Conservation (phyloP, 257 asterid species). For the Fraxinus anomala region DNA sequence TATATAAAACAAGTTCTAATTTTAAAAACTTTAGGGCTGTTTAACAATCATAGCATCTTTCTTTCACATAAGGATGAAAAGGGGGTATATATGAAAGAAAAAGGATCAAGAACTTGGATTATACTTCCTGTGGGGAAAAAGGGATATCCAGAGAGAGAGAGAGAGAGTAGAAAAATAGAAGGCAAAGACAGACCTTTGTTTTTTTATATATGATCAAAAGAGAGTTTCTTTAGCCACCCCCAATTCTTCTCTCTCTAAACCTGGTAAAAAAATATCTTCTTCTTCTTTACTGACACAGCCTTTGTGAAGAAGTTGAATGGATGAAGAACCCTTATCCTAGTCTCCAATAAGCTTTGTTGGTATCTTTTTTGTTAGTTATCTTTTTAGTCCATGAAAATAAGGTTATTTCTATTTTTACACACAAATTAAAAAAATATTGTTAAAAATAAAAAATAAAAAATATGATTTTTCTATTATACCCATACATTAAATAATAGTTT, state of each 20-base stretch:
- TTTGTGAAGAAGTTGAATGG: conserved; percentile 32
- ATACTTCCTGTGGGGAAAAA: conserved; percentile 27
- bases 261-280: neutral
- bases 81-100: conserved; percentile 31
- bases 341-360: conserved; percentile 34
- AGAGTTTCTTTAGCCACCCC: conserved; percentile 6
- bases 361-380: conserved; percentile 14
- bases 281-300: conserved; percentile 15
- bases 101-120: conserved; percentile 33
- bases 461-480: too few relatives aligned
- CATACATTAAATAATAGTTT: too few relatives aligned
- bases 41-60: conserved; percentile 33
- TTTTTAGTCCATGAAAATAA: too few relatives aligned
- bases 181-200: conserved; percentile 36
- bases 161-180: conserved; percentile 30
- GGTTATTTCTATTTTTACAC: too few relatives aligned
- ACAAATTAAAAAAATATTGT: too few relatives aligned
- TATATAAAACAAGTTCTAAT: neutral
- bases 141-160: conserved; percentile 21
- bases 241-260: neutral
- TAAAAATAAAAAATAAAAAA: too few relatives aligned
- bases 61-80: conserved; percentile 52
- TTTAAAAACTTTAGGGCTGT: conserved; percentile 45
- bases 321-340: conserved; percentile 42
- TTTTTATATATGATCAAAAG: neutral